phyloP scores from a whole-genome alignment of 1,284 basidiomycete genomes.

The Fomitopsis pinicola region DNA sequence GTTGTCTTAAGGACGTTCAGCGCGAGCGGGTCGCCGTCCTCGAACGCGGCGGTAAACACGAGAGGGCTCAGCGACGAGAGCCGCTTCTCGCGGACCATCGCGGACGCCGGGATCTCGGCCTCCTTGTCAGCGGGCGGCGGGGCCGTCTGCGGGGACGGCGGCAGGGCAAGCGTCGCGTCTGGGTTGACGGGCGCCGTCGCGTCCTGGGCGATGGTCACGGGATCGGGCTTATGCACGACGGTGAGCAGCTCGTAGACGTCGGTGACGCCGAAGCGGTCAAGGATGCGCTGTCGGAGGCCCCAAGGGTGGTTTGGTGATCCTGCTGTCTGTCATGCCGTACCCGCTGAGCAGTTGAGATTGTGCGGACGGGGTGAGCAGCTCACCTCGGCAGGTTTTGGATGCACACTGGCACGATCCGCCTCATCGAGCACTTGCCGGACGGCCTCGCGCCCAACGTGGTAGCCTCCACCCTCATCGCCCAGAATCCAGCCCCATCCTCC shows the following conservation, averaged over 20 bases:
- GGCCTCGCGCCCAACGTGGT: conserved; percentile 68
- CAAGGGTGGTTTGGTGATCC: conserved; percentile 2
- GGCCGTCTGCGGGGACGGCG: not conserved
- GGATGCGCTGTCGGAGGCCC: conserved; percentile 32
- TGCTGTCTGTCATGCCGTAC: not conserved
- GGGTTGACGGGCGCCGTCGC: conserved; percentile 33
- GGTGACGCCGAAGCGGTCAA: conserved; percentile 51
- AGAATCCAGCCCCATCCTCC: conserved; percentile 84
- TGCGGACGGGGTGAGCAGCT: not conserved
- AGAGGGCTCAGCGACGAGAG: conserved; percentile 68
- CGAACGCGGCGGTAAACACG: conserved; percentile 69
- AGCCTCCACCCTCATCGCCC: conserved; percentile 78
- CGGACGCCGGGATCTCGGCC: not conserved
- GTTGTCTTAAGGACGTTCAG: conserved; percentile 49
- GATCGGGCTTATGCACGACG: conserved; percentile 56
- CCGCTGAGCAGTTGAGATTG: not conserved
- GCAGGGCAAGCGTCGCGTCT: conserved; percentile 9
- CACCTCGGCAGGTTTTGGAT: conserved; percentile 1
- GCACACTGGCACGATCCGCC: conserved; percentile 50
- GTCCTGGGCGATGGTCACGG: conserved; percentile 19
- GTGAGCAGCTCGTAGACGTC: conserved; percentile 59
- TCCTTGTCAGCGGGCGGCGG: not conserved
- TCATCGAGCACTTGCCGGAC: conserved; percentile 59
- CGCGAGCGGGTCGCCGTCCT: conserved; percentile 56
- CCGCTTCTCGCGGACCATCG: conserved; percentile 59